Evolutionary conservation across 2,329 filamentous ascomycete genomes (phyloP).

Genomic region (Ophiostoma angusticollis): DNA sequence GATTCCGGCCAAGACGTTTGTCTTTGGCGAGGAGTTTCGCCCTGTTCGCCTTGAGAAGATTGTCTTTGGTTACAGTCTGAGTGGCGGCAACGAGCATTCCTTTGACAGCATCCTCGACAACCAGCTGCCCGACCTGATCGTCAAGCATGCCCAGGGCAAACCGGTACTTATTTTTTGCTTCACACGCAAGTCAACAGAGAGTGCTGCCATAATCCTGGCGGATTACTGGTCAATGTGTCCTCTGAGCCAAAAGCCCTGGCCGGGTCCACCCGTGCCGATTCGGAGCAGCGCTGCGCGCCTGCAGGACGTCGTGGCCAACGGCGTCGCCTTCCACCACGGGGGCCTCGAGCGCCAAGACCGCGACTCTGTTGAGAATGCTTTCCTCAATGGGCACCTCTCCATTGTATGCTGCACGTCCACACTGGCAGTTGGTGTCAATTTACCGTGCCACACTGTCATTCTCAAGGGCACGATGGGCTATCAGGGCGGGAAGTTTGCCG

Average conservation of each 20-base stretch:
- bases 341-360: conserved; percentile 56
- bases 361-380: conserved; percentile 51
- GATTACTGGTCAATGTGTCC: conserved; percentile 47
- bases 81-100: conserved; percentile 53
- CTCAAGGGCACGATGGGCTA: conserved; percentile 67
- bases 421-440: conserved; percentile 68
- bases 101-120: conserved; percentile 59
- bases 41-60: conserved; percentile 66
- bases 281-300: conserved; percentile 47
- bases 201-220: conserved; percentile 54
- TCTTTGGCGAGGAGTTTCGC: conserved; percentile 67
- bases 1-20: conserved; percentile 52
- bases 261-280: conserved; percentile 37
- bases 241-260: conserved; percentile 48
- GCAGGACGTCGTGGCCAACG: conserved; percentile 33
- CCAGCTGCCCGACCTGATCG: conserved; percentile 53
- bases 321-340: conserved; percentile 74
- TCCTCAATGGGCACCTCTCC: conserved; percentile 56
- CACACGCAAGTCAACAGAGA: conserved; percentile 56
- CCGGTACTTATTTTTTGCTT: conserved; percentile 77
- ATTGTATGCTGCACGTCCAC: conserved; percentile 84
- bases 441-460: conserved; percentile 72
- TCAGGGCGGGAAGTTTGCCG: conserved; percentile 44
- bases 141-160: conserved; percentile 54
- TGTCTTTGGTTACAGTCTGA: conserved; percentile 56